Base-by-base conservation (phyloP, 1,284 basidiomycete genomes). In the Sphagnurus paluster region DNA sequence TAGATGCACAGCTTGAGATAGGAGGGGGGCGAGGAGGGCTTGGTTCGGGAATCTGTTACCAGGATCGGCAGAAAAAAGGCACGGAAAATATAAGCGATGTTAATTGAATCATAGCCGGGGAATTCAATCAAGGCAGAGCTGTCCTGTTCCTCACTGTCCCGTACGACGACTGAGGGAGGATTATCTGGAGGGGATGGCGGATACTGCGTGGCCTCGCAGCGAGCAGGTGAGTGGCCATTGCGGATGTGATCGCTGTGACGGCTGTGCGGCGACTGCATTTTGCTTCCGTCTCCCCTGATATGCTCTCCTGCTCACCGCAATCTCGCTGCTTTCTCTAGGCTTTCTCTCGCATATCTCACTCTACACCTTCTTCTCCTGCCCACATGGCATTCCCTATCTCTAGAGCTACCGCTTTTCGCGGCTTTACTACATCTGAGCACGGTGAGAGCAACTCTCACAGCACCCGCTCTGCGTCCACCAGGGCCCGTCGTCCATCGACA, bases 161-260 rank as follows among this genome's bases (percentile, higher is more conserved):
- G 39, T 13, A 16, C 28, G 6, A 8, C 28, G 9, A 21, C 14
- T n/a, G n/a, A 14, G 19, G 5, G 17, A 33, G 16, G 13, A 14
- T 17, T 21, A 19, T 29, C 30, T n/a, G n/a, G 26, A n/a, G 47
- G 24, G 14, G 17, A 44, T 46, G 39, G 32, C 32, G 40, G 38
- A 46, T 28, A 24, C 37, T 16, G 16, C 29, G 37, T 50, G 53
- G 52, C 46, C 35, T 17, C 23, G 35, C 37, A 43, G 35, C 42
- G 52, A 53, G 40, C 30, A 52, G 50, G 56, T 54, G 32, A 51
- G 56, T 56, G n/a, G n/a, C n/a, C n/a, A n/a, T 32, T 33, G 32
- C n/a, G n/a, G n/a, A n/a, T 40, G 24, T 39, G 21, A 42, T 46
- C 44, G n/a, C n/a, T n/a, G n/a, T n/a, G n/a, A 49, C 26, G 24